Evolutionary conservation across 179 eudicot genomes (phyloP), one percentile per base, ranked within the genome.

Genomic region (Nepenthes alata): DNA sequence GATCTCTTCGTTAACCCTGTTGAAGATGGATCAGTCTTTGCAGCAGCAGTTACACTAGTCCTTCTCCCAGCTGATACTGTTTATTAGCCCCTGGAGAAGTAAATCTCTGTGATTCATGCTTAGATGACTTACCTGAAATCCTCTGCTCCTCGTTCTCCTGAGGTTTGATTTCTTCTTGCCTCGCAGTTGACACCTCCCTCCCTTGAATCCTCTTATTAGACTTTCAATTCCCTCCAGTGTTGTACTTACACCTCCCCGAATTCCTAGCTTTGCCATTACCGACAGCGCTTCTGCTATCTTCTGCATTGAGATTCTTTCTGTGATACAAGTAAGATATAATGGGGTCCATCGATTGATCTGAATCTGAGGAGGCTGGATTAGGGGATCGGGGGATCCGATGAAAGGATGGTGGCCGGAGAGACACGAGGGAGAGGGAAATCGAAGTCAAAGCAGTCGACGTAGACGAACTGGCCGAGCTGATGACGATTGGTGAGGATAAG

Each of bases 391-490:
- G 3, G 59, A 67, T 3, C 97, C 97, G 2, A 88, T 76, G 35
- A 83, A 81, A 4, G 75, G 70, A 36, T 81, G 88, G 3, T 90
- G 74, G 11, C 96, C 96, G 0, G 88, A 68, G 12, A 89, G 49
- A 83, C 86, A 0, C 75, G 69, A 0, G 98, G 96, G 3, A 93
- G 79, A 0, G 83, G 77, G 1, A 79, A 64, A 45, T 81, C 83
- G 50, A 81, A 73, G 14, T 62, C 62, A 37, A 93, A 63, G 2
- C 83, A 77, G 11, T 89, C 96, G 7, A 89, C 70, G 67, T 93
- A 85, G 12, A 93, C 73, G 36, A 93, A 89, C 68, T 93, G 98
- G 14, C 98, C 98, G 1, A 93, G 77, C 62, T 85, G 96, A 56
- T 89, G 77, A 1, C 86, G 82, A 63, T 93, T 89, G 16, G 84